Base-by-base conservation (phyloP, 139 green algal species). In the Choricystis sp. region DNA sequence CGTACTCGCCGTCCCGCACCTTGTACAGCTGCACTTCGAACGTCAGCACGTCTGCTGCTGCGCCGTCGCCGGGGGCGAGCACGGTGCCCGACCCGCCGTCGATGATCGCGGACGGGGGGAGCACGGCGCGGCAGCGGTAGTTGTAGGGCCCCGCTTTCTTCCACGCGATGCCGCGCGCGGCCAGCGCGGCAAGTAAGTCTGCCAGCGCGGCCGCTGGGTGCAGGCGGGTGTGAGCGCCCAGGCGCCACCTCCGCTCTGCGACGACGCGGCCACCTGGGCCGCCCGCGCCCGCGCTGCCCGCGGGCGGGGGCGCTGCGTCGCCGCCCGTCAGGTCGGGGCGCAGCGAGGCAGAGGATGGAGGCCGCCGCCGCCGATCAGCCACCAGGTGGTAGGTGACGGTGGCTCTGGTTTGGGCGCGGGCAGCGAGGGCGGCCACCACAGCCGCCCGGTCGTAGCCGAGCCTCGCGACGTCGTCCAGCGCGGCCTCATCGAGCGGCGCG, bases 371-470 rank as follows among this genome's bases (percentile, higher is more conserved):
- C 79, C 92, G 92, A 72, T 96, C 89, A 0, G 70, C 61, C 65
- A 99, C 71, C 24, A 98, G 75, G 74, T 95, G 93, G 79, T 99
- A 99, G 22, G 91, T 86, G 26, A 98, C 91, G n/a, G 89, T 94
- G 1, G 92, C 92, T 77, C 96, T 94, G 73, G 94, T 96, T 60
- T 92, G 86, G 56, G 80, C 26, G 21, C 91, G 74, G 3, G 60
- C 25, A 19, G 74, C 71, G 20, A 97, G 61, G 14, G 75, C 75
- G 1, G 90, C 77, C 27, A 90, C 49, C 29, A 96, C 67, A 26
- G 72, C 57, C 1, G 84, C 69, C 1, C 85, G 74, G 22, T 87
- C 64, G 69, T 95, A 97, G 60, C 91, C 91, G 48, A 96, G 77
- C 26, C 79, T 81, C 21, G 84, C 77, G n/a, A 95, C 84, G 60